Percentiles rank a stretch among this genome's conserved stretches.
Conservation (phyloP, 2,329 filamentous ascomycete genomes). For the Grosmannia serpens region DNA sequence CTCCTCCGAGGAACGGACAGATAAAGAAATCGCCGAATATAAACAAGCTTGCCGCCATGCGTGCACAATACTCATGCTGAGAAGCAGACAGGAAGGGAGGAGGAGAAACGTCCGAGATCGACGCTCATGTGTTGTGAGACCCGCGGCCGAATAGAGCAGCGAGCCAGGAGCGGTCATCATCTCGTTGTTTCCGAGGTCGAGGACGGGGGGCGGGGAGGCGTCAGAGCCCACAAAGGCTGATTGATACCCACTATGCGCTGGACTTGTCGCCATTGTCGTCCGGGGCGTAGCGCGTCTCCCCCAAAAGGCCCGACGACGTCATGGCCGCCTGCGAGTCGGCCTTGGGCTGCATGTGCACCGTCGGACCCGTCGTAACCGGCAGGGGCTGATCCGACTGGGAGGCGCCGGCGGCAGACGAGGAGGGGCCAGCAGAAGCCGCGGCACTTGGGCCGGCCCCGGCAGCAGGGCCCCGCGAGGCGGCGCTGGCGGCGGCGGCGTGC, state of each 20-base stretch:
- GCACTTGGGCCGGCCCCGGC: background rate
- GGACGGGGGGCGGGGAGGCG: too few relatives aligned
- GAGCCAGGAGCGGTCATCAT: too few relatives aligned
- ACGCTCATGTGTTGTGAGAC: background rate
- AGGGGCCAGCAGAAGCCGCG: background rate
- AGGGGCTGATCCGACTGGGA: constrained; percentile 19
- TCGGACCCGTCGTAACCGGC: constrained; percentile 36
- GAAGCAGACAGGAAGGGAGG: background rate
- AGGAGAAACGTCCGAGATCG: background rate
- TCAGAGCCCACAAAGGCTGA: too few relatives aligned
- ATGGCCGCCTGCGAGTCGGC: constrained; percentile 45
- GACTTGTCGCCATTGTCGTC: constrained; percentile 34
- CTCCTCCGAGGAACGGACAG: background rate
- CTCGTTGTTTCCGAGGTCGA: too few relatives aligned
- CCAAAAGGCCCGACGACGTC: constrained; percentile 41
- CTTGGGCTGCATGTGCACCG: constrained; percentile 45
- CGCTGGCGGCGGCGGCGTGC: constrained; percentile 61
- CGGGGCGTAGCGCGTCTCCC: constrained; percentile 59
- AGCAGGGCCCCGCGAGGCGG: constrained; percentile 23
- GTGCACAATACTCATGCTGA: background rate
- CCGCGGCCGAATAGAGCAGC: too few relatives aligned
- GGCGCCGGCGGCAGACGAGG: background rate
- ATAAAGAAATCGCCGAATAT: background rate
- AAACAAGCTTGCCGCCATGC: background rate
- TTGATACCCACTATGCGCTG: background rate